These are phyloP conservation scores for Rosellinia necatrix DNA, from an alignment of 2,329 filamentous ascomycete genomes.

Conservation along the genomic window DNA sequence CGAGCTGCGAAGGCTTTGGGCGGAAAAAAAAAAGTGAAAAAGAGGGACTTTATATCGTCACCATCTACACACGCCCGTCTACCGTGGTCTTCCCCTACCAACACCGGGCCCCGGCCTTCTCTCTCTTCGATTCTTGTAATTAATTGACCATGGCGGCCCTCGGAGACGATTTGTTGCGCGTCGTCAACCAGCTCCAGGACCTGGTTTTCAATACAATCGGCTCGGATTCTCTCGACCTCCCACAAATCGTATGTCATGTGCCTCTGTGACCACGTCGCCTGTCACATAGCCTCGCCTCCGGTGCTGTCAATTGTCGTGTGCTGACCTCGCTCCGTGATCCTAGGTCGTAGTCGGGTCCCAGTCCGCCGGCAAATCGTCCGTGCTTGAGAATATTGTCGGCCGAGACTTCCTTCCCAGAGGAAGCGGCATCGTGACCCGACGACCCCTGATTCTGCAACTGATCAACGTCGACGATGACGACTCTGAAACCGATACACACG, in stretches of 20 bases:
- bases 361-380: conserved; percentile 97
- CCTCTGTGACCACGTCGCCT: conserved; percentile 20
- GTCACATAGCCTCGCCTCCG: not conserved
- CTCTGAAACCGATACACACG: conserved; percentile 64
- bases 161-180: conserved; percentile 91
- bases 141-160: conserved; percentile 78
- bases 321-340: conserved; percentile 25
- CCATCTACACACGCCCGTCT: conserved; percentile 10
- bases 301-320: conserved; percentile 1
- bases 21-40: too few species aligned
- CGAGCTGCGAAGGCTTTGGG: conserved; percentile 7
- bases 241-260: conserved; percentile 81
- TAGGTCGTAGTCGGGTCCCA: conserved; percentile 98
- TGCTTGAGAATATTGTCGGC: conserved; percentile 98
- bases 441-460: conserved; percentile 93
- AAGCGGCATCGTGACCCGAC: conserved; percentile 92
- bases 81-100: not conserved
- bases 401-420: conserved; percentile 95
- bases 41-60: conserved; percentile 10
- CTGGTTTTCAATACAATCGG: conserved; percentile 99
- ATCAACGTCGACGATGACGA: conserved; percentile 91
- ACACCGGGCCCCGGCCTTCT: not conserved
- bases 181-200: conserved; percentile 98
- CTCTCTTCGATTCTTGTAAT: conserved; percentile 3
- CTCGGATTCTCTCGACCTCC: conserved; percentile 95